phyloP scores from a whole-genome alignment of 331 rosid genomes.

The Erythrophleum ivorense region DNA sequence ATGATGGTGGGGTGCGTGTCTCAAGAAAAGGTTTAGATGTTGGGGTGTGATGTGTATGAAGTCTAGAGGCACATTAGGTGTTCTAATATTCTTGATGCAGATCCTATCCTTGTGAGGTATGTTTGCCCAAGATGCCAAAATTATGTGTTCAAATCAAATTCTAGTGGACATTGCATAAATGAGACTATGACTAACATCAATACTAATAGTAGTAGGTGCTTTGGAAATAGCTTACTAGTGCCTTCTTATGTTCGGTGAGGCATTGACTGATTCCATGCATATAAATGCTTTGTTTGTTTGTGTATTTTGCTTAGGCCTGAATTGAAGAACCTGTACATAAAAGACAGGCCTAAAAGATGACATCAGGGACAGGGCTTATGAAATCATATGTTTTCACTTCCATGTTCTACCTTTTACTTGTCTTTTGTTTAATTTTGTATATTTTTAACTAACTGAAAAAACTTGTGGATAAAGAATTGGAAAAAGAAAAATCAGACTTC shows the following conservation, averaged over 20 bases:
- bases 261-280: conserved; percentile 32
- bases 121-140: conserved; percentile 72
- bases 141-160: conserved; percentile 36
- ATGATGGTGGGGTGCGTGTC: conserved; percentile 87
- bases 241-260: conserved; percentile 50
- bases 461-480: conserved; percentile 5
- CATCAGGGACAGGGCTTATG: conserved; percentile 31
- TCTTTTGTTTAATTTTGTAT: conserved; percentile 31
- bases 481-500: conserved; percentile 24
- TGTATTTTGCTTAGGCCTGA: conserved; percentile 42
- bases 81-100: conserved; percentile 65
- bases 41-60: conserved; percentile 85
- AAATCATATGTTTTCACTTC: conserved; percentile 34
- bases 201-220: conserved; percentile 44
- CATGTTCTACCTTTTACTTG: conserved; percentile 24
- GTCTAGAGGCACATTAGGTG: conserved; percentile 96
- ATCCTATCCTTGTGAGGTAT: conserved; percentile 71
- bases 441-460: conserved; percentile 33
- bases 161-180: conserved; percentile 58
- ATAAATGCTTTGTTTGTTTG: conserved; percentile 20
- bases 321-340: conserved; percentile 50
- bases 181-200: conserved; percentile 46
- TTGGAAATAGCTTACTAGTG: conserved; percentile 49
- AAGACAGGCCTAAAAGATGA: conserved; percentile 32
- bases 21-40: conserved; percentile 44